These are phyloP conservation scores for Microbotryum intermedium DNA, from an alignment of 1,284 basidiomycete genomes.

Conservation along the genomic window DNA sequence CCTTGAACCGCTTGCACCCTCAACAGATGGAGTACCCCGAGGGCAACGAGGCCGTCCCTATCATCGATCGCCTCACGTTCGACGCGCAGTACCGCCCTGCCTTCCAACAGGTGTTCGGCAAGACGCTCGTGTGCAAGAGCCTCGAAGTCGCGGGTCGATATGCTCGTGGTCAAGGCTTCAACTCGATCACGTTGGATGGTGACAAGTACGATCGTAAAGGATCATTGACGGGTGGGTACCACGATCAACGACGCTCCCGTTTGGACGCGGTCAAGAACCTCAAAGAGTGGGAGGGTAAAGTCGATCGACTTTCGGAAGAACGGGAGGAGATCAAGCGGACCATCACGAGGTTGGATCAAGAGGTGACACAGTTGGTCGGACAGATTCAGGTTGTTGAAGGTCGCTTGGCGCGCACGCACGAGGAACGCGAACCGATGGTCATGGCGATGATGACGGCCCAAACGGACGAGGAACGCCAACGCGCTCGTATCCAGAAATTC, in stretches of 20 bases:
- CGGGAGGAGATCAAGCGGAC: conserved; percentile 64
- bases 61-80: conserved; percentile 65
- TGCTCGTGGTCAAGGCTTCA: conserved; percentile 86
- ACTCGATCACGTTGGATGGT: conserved; percentile 94
- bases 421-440: conserved; percentile 57
- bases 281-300: conserved; percentile 65
- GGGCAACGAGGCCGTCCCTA: conserved; percentile 76
- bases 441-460: conserved; percentile 56
- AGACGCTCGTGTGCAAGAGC: conserved; percentile 89
- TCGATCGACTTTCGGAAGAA: conserved; percentile 56
- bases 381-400: conserved; percentile 62
- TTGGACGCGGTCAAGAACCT: conserved; percentile 78
- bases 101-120: conserved; percentile 96
- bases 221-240: conserved; percentile 88
- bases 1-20: conserved; percentile 87
- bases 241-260: conserved; percentile 80
- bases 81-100: conserved; percentile 66
- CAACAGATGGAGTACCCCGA: conserved; percentile 55
- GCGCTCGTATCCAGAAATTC: conserved; percentile 55
- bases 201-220: conserved; percentile 97
- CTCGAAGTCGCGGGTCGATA: conserved; percentile 88
- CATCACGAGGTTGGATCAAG: conserved; percentile 69
- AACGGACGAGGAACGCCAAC: conserved; percentile 62
- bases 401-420: conserved; percentile 61
- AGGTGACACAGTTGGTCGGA: conserved; percentile 69